Evolutionary conservation across 1,139 yeast genomes (phyloP), one percentile per base, ranked within the genome.

Genomic region (Pichia cactophila): DNA sequence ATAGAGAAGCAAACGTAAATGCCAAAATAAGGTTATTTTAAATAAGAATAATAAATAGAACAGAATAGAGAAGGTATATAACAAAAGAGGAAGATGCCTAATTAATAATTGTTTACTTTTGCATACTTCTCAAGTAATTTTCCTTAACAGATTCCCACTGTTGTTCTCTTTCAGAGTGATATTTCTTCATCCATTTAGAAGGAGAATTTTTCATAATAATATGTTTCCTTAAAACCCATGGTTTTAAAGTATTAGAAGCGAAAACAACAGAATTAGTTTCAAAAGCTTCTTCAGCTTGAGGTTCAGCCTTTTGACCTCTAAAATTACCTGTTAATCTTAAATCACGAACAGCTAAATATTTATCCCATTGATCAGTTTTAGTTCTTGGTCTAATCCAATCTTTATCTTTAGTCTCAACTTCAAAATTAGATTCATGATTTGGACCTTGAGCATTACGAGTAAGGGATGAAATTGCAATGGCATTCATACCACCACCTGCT

Each of bases 281-380:
- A 69, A 80, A 86, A 45, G 75, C 77, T 56, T 83, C 90, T 39
- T 90, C 89, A 11, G 95, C 95, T 46, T 75, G 69, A 9, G 90
- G 77, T 48, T 75, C 78, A 56, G 79, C 81, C 47, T 76, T 68
- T 65, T 86, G 94, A 28, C 83, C 90, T 62, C 95, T 75, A 60
- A 70, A 73, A 43, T 74, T 74, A 26, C 95, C 95, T 11, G 95
- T 86, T 60, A 86, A 70, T 57, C 89, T 73, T 63, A 78, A 74
- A 66, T 86, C 95, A 62, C 95, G 75, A 58, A 81, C 83, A 70
- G 68, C 68, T 48, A 63, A 57, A 51, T 65, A 57, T 49, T 63
- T 64, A 58, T 78, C 82, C 80, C 83, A 81, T 55, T 72, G 73
- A 66, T 81, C 87, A 54, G 80, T 68, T 61, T 75, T 74, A 60